Evolutionary conservation across 345 rosid species (phyloP).

Genomic region (Firmiana major): DNA sequence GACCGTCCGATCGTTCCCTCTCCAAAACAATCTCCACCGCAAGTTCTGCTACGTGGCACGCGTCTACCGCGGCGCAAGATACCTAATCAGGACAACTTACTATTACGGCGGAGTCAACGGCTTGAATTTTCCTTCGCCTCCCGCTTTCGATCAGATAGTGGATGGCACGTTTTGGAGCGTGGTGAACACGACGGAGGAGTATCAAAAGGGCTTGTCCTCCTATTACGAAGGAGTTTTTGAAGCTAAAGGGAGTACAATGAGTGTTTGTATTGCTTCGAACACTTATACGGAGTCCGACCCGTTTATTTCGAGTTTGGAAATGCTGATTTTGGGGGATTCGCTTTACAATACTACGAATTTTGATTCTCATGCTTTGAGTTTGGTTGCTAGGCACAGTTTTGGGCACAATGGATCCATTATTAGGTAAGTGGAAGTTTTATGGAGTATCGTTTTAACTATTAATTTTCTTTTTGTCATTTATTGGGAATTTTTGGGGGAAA

Average conservation of each 20-base stretch:
- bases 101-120: constrained; percentile 85
- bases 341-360: constrained; percentile 76
- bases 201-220: constrained; percentile 42
- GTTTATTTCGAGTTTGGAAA: constrained; percentile 83
- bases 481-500: not conserved
- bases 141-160: constrained; percentile 87
- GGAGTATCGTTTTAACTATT: not conserved
- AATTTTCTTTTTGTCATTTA: not conserved
- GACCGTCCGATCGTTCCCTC: constrained; percentile 85
- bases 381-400: constrained; percentile 77
- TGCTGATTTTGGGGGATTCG: constrained; percentile 51
- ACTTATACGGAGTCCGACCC: constrained; percentile 71
- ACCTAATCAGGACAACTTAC: constrained; percentile 69
- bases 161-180: constrained; percentile 81
- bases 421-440: constrained; percentile 31
- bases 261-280: constrained; percentile 68
- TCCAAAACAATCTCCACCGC: constrained; percentile 26
- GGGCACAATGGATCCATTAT: constrained; percentile 54
- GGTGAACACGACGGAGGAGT: constrained; percentile 76
- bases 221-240: constrained; percentile 77
- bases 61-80: constrained; percentile 54
- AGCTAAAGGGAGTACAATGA: constrained; percentile 69
- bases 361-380: constrained; percentile 34
- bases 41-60: constrained; percentile 66
- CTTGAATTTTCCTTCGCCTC: constrained; percentile 38